These are phyloP conservation scores for Ogataea nitratoaversa DNA, from an alignment of 805 yeast species.

Conservation along the genomic window DNA sequence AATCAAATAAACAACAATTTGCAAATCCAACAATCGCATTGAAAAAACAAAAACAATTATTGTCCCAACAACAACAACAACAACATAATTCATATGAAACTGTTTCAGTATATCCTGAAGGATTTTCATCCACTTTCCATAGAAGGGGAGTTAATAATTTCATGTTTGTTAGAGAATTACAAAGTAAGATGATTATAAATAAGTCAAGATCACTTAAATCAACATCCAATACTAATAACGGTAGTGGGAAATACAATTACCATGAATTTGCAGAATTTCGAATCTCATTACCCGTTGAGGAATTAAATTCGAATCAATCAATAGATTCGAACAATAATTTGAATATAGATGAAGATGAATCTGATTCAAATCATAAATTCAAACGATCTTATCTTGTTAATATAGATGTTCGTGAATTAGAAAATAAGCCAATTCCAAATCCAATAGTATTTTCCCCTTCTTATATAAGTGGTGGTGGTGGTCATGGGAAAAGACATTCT, in stretches of 20 bases:
- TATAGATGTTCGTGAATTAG: slow-evolving; percentile 39
- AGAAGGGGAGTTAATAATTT: slow-evolving; percentile 44
- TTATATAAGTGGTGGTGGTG: too few relatives aligned
- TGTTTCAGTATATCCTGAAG: slow-evolving; percentile 40
- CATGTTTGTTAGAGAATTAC: slow-evolving; percentile 48
- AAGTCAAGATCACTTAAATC: slow-evolving; percentile 23
- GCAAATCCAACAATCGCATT: background rate
- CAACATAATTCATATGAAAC: slow-evolving; percentile 12
- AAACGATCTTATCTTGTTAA: slow-evolving; percentile 39
- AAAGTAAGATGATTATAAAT: slow-evolving; percentile 40
- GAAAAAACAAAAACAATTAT: background rate
- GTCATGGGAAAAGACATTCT: too few relatives aligned
- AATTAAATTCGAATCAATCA: slow-evolving; percentile 18
- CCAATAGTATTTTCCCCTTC: too few relatives aligned
- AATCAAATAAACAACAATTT: slow-evolving; percentile 7
- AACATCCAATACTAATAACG: background rate
- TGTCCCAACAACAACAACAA: background rate
- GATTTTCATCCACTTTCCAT: slow-evolving; percentile 47
- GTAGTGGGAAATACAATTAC: slow-evolving; percentile 17
- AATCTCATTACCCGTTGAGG: slow-evolving; percentile 36
- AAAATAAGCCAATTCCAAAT: slow-evolving; percentile 27
- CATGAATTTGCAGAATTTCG: slow-evolving; percentile 39
- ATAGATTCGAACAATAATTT: too few relatives aligned
- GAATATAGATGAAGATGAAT: too few relatives aligned
- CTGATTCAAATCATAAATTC: slow-evolving; percentile 18